Evolutionary conservation across 768 basidiomycete species (phyloP), one percentile per base, ranked within the genome.

Genomic region (Phlegmacium glaucopus): DNA sequence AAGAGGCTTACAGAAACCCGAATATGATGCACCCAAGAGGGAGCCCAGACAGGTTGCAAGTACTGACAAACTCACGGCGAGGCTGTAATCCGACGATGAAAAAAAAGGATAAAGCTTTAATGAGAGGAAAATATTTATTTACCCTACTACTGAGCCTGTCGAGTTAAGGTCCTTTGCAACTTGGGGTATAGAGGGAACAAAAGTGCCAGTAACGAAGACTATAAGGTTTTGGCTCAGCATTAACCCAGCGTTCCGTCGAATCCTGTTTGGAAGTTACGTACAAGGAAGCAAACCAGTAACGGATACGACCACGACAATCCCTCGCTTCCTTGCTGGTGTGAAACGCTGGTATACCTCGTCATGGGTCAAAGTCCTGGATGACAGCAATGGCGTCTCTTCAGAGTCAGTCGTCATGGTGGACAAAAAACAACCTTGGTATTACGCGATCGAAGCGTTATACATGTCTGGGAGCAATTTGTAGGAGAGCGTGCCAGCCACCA

Each of bases 181-280:
- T 42, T 85, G 76, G 0, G 87, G 86, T 46, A 91, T 85, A 0
- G 82, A 80, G 0, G 88, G 88, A 2, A 88, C 73, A 60, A 91
- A 89, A 1, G 79, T 79, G 0, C 79, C 83, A 6, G 78, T 68
- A 0, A 85, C 79, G 49, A 91, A 81, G 30, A 85, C 88, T 91
- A 54, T 12, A 6, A 30, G 17, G 16, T n/a, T 37, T n/a, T 5
- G 42, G 29, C 30, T 32, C 35, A 15, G n/a, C 9, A 5, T 4
- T 5, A n/a, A n/a, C n/a, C n/a, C n/a, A n/a, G n/a, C n/a, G n/a
- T n/a, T n/a, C n/a, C 22, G 22, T 22, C 5, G 25, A 18, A 16
- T n/a, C n/a, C n/a, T n/a, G n/a, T n/a, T n/a, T n/a, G n/a, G n/a
- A n/a, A n/a, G 29, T 13, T 1, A 56, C 65, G 22, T 55, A 89